phyloP scores from a whole-genome alignment of 495 filamentous ascomycete species.

The Elaphomyces granulatus region DNA sequence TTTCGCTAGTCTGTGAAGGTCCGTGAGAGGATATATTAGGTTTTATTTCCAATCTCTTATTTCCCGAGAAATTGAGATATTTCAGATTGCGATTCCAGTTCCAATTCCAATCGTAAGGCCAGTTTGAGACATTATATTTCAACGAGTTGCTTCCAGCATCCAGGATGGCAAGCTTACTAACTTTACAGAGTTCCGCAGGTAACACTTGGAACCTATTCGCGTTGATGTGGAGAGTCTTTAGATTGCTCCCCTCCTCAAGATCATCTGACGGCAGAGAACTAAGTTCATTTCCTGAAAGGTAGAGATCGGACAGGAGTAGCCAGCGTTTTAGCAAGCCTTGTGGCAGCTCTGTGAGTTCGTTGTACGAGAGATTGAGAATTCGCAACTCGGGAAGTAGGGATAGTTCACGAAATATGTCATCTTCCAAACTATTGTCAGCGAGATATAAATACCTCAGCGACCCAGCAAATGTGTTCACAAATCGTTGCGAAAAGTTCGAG shows the following conservation, averaged over 20 bases:
- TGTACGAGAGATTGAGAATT: conserved; percentile 88
- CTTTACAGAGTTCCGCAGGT: conserved; percentile 88
- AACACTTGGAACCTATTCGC: conserved; percentile 94
- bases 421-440: conserved; percentile 84
- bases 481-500: conserved; percentile 58
- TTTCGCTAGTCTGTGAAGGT: conserved; percentile 36
- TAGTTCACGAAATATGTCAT: conserved; percentile 88
- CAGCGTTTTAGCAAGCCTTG: conserved; percentile 74
- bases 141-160: conserved; percentile 94
- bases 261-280: conserved; percentile 87
- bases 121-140: conserved; percentile 98
- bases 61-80: conserved; percentile 93
- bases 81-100: conserved; percentile 91
- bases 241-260: conserved; percentile 67
- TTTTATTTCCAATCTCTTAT: conserved; percentile 95
- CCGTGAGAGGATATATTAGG: conserved; percentile 45
- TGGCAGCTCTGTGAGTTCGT: conserved; percentile 83
- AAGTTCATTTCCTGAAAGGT: conserved; percentile 89
- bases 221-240: conserved; percentile 91
- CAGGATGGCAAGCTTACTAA: conserved; percentile 74
- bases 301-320: conserved; percentile 79
- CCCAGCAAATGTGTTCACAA: conserved; percentile 70
- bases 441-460: conserved; percentile 73
- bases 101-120: conserved; percentile 99
- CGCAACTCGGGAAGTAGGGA: conserved; percentile 70